A percentile compares a stretch with the other conserved stretches of the same genome.
Evolutionary conservation across 768 basidiomycete genomes (phyloP).

Genomic region (Gymnopilus dilepis): DNA sequence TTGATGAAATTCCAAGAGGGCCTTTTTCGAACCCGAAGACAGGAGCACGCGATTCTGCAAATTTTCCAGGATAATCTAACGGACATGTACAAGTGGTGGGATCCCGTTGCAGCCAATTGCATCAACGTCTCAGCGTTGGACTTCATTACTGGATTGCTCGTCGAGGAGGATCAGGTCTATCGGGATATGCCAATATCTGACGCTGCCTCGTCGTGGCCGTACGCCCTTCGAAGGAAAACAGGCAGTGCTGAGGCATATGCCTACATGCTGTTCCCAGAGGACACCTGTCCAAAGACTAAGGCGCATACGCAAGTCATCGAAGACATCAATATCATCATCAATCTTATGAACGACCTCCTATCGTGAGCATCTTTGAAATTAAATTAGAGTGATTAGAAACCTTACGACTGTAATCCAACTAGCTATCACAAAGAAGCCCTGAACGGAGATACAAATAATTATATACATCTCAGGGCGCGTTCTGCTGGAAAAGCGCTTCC

Average conservation of each 20-base stretch:
- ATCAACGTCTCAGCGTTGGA: constrained; percentile 10
- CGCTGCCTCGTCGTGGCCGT: constrained; percentile 10
- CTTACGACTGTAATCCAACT: neutral
- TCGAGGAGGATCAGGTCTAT: constrained; percentile 1
- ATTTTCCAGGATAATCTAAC: constrained; percentile 8
- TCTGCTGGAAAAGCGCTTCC: neutral
- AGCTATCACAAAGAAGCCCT: constrained; percentile 12
- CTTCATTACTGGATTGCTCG: constrained; percentile 7
- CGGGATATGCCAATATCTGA: constrained; percentile 1
- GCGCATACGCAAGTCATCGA: constrained; percentile 9
- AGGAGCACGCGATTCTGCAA: neutral
- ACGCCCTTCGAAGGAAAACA: constrained; percentile 11
- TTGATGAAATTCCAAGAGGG: neutral
- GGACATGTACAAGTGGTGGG: constrained; percentile 10
- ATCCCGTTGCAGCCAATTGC: constrained; percentile 9
- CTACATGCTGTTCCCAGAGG: constrained; percentile 17
- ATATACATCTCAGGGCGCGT: neutral
- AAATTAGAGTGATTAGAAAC: too few species aligned
- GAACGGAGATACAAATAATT: constrained; percentile 9
- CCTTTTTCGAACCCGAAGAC: neutral
- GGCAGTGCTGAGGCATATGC: constrained; percentile 8
- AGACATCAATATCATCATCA: constrained; percentile 8
- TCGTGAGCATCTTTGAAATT: constrained; percentile 1
- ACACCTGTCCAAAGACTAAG: neutral
- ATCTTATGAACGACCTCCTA: constrained; percentile 11